phyloP scores from a whole-genome alignment of 441 rosid genomes.

The Iberis amara region DNA sequence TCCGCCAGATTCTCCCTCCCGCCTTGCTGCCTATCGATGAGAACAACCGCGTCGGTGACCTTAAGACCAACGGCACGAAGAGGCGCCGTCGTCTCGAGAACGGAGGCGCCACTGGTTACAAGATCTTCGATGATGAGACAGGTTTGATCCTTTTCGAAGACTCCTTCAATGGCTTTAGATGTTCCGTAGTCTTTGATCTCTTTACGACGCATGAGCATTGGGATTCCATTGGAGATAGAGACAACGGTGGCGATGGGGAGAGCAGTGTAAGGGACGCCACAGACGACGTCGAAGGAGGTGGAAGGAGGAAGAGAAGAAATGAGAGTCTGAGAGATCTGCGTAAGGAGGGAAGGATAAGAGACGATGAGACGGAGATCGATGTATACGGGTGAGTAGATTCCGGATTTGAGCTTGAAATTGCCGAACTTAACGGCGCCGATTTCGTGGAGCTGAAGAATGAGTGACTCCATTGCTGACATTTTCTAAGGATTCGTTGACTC shows the following conservation, averaged over 20 bases:
- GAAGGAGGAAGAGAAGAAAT: constrained; percentile 56
- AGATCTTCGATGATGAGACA: constrained; percentile 78
- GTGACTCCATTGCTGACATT: constrained; percentile 65
- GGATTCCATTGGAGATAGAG: constrained; percentile 54
- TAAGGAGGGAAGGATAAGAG: constrained; percentile 71
- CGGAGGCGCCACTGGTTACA: constrained; percentile 83
- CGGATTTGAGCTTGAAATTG: constrained; percentile 86
- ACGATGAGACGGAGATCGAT: constrained; percentile 95
- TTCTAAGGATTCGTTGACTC: constrained; percentile 15
- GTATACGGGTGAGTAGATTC: constrained; percentile 82
- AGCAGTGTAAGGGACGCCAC: constrained; percentile 94
- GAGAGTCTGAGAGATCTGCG: constrained; percentile 61
- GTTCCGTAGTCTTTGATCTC: constrained; percentile 88
- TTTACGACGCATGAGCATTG: constrained; percentile 93
- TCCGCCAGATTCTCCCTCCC: constrained; percentile 74
- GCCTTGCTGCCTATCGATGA: constrained; percentile 87
- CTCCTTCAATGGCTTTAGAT: constrained; percentile 74
- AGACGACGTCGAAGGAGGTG: constrained; percentile 49
- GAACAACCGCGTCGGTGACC: constrained; percentile 80
- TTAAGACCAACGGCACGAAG: constrained; percentile 63
- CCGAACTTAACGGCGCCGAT: constrained; percentile 54
- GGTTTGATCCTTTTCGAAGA: constrained; percentile 45
- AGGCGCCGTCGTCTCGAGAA: constrained; percentile 79
- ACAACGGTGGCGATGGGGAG: constrained; percentile 84
- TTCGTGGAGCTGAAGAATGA: constrained; percentile 71